Percentiles rank a stretch among this genome's conserved stretches.
Evolutionary conservation across 441 rosid genomes (phyloP).

Genomic region (Gossypium davidsonii): DNA sequence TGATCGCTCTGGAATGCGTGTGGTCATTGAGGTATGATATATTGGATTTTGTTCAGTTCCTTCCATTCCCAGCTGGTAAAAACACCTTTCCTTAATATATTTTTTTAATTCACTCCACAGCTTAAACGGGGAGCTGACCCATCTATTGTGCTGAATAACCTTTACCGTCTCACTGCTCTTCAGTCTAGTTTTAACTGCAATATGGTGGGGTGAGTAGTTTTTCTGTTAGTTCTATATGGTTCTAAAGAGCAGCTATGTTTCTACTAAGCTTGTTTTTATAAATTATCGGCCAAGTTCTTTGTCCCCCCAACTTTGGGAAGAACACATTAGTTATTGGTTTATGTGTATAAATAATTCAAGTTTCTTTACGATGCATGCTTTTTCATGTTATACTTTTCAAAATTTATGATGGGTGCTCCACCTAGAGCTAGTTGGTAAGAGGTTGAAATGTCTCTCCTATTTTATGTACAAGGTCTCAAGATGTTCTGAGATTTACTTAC

Average conservation of each 20-base stretch:
- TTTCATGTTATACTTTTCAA: neutral
- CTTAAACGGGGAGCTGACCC: constrained; percentile 83
- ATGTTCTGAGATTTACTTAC: neutral
- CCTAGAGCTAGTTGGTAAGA: constrained; percentile 1
- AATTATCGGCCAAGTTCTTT: neutral
- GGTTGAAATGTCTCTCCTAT: neutral
- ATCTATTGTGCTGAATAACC: constrained; percentile 71
- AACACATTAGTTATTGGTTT: neutral
- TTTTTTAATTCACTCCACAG: constrained; percentile 29
- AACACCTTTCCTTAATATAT: neutral
- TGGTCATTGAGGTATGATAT: constrained; percentile 76
- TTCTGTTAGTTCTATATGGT: neutral
- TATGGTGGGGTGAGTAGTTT: constrained; percentile 81
- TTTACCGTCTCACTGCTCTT: constrained; percentile 83
- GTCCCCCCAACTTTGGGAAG: neutral
- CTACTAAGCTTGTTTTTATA: neutral
- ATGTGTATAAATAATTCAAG: neutral
- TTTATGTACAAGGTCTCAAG: neutral
- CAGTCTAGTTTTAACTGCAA: constrained; percentile 97
- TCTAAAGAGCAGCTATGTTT: neutral
- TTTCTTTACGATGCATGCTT: neutral
- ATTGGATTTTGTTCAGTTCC: constrained; percentile 1
- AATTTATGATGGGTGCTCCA: neutral
- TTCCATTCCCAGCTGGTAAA: constrained; percentile 3
- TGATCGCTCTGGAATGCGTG: constrained; percentile 90